These are phyloP conservation scores for Solanum phureja DNA, from an alignment of 257 asterid genomes.

Conservation along the genomic window DNA sequence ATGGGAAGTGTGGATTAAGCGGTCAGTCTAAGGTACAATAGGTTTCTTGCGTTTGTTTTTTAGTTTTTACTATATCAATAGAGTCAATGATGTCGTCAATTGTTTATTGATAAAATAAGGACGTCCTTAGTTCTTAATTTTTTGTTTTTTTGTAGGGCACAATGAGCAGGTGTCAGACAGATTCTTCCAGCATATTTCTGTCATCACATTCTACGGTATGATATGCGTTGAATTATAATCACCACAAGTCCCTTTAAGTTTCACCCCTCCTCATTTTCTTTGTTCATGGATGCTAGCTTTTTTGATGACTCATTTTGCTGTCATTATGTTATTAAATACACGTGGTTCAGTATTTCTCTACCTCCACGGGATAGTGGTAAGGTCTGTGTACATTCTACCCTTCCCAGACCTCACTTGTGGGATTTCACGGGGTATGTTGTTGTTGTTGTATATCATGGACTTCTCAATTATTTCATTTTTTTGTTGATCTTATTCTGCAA, in stretches of 20 bases:
- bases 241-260: not conserved
- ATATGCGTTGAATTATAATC: not conserved
- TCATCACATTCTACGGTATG: slow-evolving; percentile 25
- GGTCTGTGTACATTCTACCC: not conserved
- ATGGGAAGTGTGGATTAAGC: slow-evolving; percentile 1
- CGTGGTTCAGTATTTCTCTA: not conserved
- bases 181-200: slow-evolving; percentile 1
- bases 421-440: not conserved
- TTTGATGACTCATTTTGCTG: not conserved
- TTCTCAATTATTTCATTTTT: not conserved
- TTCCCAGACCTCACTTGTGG: not conserved
- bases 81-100: not conserved
- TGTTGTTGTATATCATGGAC: not conserved
- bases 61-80: not conserved
- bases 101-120: not conserved
- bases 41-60: not conserved
- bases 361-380: not conserved
- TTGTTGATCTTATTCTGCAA: not conserved
- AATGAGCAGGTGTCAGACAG: slow-evolving; percentile 8
- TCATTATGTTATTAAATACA: not conserved
- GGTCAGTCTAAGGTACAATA: slow-evolving; percentile 18
- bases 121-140: not conserved
- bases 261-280: not conserved
- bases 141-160: slow-evolving; percentile 11
- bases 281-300: not conserved